Base-by-base conservation (phyloP, 495 filamentous ascomycete species). In the Penicillium longicatenatum region DNA sequence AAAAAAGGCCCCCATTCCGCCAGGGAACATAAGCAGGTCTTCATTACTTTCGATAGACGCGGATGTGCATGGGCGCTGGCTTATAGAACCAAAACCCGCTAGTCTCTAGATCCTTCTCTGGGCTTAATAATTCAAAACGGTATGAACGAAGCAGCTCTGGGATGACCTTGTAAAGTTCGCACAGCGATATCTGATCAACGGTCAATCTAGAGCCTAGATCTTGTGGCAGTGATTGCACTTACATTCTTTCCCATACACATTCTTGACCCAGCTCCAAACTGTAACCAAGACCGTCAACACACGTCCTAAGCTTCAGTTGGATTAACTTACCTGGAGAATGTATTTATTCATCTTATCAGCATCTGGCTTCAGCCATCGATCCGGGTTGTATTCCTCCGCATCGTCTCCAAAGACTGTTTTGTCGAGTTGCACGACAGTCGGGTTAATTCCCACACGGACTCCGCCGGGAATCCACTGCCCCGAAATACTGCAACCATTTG, bases 331-430 rank as follows among this genome's bases (percentile, higher is more conserved):
- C 33, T 37, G 52, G 0, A 64, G 44, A n/a, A 64, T 67, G 20
- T 56, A 54, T 47, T 54, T 59, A 19, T 35, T 54, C 55, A 64
- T 60, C 14, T 60, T 26, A 45, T 61, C 44, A 6, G 58, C 55
- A 24, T 75, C 68, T 26, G 75, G 69, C 55, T 79, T 75, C 3
- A 84, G 63, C 82, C 82, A 85, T 14, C 82, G 62, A 57, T 82
- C 82, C 0, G 84, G 83, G 1, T 78, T 67, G 52, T 79, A 86
- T 6, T 54, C 21, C 37, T 74, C 71, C 3, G 76, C 75, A 59
- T 86, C 84, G 5, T 68, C 61, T 9, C 84, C 83, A 58, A 78
- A 86, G 0, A 82, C 56, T 10, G 57, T 54, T 21, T 63, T 67
- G 37, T 77, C 55, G 16, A 73, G 64, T 24, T 73, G 69, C 11